Evolutionary conservation across 2,329 filamentous ascomycete genomes (phyloP).

Genomic region (Fusarium sp.): DNA sequence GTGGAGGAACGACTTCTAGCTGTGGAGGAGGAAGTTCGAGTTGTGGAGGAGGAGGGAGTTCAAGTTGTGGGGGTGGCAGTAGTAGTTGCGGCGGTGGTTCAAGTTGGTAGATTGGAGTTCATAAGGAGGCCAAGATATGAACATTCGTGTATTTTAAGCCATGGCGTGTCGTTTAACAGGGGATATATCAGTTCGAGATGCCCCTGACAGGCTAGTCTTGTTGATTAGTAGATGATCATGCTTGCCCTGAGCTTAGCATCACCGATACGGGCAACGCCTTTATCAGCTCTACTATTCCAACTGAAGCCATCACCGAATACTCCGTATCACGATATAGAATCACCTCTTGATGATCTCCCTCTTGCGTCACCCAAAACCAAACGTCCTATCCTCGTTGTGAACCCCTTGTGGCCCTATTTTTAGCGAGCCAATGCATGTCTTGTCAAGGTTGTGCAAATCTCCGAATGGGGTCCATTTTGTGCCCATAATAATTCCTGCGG

Average conservation of each 20-base stretch:
- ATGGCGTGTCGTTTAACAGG: neutral
- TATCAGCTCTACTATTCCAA: neutral
- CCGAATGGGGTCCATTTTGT: neutral
- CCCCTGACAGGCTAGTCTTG: neutral
- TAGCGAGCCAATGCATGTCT: neutral
- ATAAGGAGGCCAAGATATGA: neutral
- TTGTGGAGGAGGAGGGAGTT: slow-evolving; percentile 23
- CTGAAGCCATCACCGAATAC: neutral
- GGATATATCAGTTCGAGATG: neutral
- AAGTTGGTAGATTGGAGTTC: neutral
- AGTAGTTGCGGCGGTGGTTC: slow-evolving; percentile 25
- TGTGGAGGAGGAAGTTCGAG: slow-evolving; percentile 2
- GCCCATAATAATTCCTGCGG: neutral
- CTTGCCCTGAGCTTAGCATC: neutral
- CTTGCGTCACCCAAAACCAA: neutral
- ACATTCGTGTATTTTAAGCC: neutral
- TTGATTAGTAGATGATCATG: slow-evolving; percentile 10
- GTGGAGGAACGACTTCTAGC: neutral
- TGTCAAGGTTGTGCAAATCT: neutral
- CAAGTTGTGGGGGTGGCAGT: slow-evolving; percentile 8
- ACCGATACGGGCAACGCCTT: neutral
- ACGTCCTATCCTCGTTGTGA: neutral
- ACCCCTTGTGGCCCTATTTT: neutral
- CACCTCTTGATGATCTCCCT: neutral
- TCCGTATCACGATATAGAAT: neutral